A percentile compares a stretch with the other conserved stretches of the same genome.
Evolutionary conservation across 257 asterid species (phyloP).

Genomic region (Oldenlandia corymbosa): DNA sequence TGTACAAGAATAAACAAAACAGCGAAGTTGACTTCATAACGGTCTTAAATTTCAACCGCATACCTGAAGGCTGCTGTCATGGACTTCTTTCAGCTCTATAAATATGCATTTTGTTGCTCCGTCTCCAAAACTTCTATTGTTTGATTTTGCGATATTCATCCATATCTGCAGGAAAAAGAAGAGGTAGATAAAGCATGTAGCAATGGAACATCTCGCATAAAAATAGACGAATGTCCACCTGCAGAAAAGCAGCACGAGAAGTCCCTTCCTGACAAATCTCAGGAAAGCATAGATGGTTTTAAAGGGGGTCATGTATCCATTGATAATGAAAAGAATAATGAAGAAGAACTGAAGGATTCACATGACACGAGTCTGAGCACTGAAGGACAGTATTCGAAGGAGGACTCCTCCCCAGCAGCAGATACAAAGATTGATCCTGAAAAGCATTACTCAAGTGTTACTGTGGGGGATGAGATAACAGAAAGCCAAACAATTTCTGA

Average conservation of each 20-base stretch:
- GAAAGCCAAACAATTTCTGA: not conserved
- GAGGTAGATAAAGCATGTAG: not conserved
- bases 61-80: not conserved
- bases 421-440: not conserved
- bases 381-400: not conserved
- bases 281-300: not conserved
- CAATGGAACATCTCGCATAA: not conserved
- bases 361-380: not conserved
- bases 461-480: not conserved
- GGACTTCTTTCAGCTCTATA: not conserved
- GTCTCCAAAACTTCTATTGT: not conserved
- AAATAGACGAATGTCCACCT: not conserved
- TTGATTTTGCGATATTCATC: not conserved
- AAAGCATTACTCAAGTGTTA: not conserved
- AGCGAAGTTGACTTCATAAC: not conserved
- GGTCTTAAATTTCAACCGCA: not conserved
- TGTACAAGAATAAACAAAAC: too few relatives aligned
- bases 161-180: slow-evolving; percentile 8
- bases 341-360: slow-evolving; percentile 8
- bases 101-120: not conserved
- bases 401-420: not conserved
- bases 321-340: slow-evolving; percentile 8
- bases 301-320: not conserved
- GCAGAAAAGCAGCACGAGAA: slow-evolving; percentile 1
- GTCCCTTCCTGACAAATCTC: not conserved